Conservation (phyloP, 768 basidiomycete species). For the Dentipellis fragilis region DNA sequence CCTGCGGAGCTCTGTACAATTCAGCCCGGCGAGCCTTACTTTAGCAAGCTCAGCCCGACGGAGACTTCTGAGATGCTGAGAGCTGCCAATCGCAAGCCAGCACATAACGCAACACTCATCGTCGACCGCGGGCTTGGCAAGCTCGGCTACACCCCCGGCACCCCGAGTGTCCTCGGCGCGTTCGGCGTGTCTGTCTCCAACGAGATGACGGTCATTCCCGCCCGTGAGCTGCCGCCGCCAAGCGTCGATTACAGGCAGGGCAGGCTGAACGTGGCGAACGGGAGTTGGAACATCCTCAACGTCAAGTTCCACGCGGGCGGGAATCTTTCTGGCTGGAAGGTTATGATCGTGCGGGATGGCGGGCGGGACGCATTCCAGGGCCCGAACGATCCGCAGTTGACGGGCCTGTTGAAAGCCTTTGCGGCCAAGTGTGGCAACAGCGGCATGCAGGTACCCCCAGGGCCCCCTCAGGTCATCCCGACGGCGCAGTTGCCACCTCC, state of each 20-base stretch:
- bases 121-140: constrained; percentile 43
- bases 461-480: constrained; percentile 26
- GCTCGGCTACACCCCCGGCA: constrained; percentile 37
- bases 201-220: constrained; percentile 57
- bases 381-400: constrained; percentile 32
- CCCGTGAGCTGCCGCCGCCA: constrained; percentile 54
- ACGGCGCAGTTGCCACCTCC: constrained; percentile 23
- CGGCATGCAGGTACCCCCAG: constrained; percentile 43
- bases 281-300: constrained; percentile 69
- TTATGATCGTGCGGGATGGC: constrained; percentile 54
- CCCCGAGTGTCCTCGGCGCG: constrained; percentile 26
- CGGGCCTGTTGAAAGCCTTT: constrained; percentile 41
- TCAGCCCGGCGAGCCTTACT: constrained; percentile 45
- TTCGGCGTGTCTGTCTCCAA: constrained; percentile 50
- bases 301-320: constrained; percentile 58
- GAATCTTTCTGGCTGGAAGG: constrained; percentile 48
- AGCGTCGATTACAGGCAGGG: constrained; percentile 41
- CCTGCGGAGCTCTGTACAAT: constrained; percentile 71
- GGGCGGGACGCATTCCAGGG: constrained; percentile 24
- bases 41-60: constrained; percentile 46
- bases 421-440: constrained; percentile 41
- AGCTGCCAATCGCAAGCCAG: constrained; percentile 55
- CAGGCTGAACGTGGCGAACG: constrained; percentile 36
- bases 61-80: constrained; percentile 67
- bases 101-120: constrained; percentile 48